phyloP scores from a whole-genome alignment of 75 land plant genomes.

The Sequoiadendron giganteum region DNA sequence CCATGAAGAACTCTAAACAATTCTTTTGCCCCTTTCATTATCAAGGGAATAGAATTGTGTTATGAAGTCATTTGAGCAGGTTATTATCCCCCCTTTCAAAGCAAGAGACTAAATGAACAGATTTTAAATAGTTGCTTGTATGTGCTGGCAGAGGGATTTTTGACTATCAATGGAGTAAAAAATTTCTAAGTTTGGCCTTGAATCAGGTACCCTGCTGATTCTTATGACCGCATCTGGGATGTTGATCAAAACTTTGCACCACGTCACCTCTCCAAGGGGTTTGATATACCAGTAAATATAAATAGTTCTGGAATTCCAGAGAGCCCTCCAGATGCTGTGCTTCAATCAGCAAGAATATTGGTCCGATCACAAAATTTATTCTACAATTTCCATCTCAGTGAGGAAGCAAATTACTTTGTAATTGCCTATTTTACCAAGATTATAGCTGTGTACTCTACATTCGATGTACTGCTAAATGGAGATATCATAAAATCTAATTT shows the following conservation, averaged over 20 bases:
- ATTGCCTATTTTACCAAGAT: constrained; percentile 64
- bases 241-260: constrained; percentile 50
- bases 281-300: constrained; percentile 20
- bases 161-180: constrained; percentile 9
- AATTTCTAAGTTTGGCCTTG: background rate
- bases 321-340: constrained; percentile 48
- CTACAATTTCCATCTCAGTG: constrained; percentile 42
- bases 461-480: constrained; percentile 42
- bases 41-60: background rate
- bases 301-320: constrained; percentile 34
- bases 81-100: background rate
- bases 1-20: background rate
- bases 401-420: constrained; percentile 41
- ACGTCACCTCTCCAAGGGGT: constrained; percentile 33
- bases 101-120: background rate
- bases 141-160: background rate
- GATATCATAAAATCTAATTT: constrained; percentile 29
- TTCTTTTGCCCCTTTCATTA: constrained; percentile 2
- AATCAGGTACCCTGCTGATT: constrained; percentile 65
- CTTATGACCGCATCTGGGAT: constrained; percentile 74
- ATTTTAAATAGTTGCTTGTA: background rate
- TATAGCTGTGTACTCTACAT: constrained; percentile 31
- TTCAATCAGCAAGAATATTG: constrained; percentile 59
- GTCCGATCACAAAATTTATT: constrained; percentile 30
- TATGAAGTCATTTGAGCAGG: background rate